phyloP scores from a whole-genome alignment of 1,284 basidiomycete species.

The Tylopilus sp. region DNA sequence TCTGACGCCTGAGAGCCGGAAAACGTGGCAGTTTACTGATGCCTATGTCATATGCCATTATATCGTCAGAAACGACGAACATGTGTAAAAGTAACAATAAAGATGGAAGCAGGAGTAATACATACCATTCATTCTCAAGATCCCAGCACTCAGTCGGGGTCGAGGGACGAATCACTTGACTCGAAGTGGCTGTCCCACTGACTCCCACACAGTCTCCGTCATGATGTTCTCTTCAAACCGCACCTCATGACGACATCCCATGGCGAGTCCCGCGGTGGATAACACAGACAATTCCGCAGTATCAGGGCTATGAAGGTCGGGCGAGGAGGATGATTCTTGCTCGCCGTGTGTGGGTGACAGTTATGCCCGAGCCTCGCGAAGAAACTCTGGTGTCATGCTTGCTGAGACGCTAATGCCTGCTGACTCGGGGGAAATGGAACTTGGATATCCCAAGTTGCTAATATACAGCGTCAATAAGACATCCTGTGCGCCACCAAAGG shows the following conservation, averaged over 20 bases:
- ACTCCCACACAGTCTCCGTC: slow-evolving; percentile 37
- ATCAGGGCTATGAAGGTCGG: slow-evolving; percentile 29
- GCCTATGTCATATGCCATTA: slow-evolving; percentile 25
- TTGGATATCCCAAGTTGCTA: slow-evolving; percentile 41
- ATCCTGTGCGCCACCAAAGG: slow-evolving; percentile 12
- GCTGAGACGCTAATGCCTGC: slow-evolving; percentile 46
- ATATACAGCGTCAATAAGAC: slow-evolving; percentile 10
- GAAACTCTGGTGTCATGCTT: slow-evolving; percentile 46
- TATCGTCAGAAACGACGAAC: background rate
- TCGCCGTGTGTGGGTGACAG: slow-evolving; percentile 39
- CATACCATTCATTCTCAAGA: slow-evolving; percentile 33
- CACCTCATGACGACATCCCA: slow-evolving; percentile 45
- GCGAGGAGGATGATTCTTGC: slow-evolving; percentile 22
- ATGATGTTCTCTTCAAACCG: slow-evolving; percentile 48
- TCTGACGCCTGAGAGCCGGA: slow-evolving; percentile 39
- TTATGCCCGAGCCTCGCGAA: slow-evolving; percentile 47
- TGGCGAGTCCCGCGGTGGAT: slow-evolving; percentile 42
- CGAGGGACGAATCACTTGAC: slow-evolving; percentile 45
- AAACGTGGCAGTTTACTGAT: slow-evolving; percentile 45
- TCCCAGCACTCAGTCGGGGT: slow-evolving; percentile 30
- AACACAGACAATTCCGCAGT: slow-evolving; percentile 42
- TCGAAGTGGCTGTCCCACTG: slow-evolving; percentile 47
- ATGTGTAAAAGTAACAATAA: background rate
- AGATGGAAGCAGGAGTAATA: background rate
- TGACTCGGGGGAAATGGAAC: slow-evolving; percentile 47